Evolutionary conservation across 306 rosid species (phyloP), one percentile per base, ranked within the genome.

Genomic region (Carpinus viminea): DNA sequence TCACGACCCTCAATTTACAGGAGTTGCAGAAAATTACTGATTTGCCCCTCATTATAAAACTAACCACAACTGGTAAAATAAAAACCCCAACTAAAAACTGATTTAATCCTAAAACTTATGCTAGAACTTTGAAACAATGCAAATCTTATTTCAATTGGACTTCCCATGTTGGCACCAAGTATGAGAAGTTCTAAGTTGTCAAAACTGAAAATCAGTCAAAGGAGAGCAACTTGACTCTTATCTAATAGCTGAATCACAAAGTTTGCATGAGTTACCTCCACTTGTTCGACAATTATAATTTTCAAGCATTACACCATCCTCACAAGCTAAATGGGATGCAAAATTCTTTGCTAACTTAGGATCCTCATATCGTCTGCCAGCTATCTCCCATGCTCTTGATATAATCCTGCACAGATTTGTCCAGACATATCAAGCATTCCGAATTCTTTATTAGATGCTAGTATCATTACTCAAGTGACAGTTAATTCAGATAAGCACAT

Each of bases 361-460:
- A 79, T 94, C 91, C 73, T 80, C 88, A 52, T 86, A 94, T 82
- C 94, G 81, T 12, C 93, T 83, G 47, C 98, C 96, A 61, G 97
- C 94, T 79, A 94, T 84, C 81, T 88, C 90, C 98, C 98, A 94
- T 56, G 97, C 96, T 83, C 78, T 88, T 71, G 98, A 88, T 72
- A 90, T 69, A 66, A 86, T 91, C 83, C 98, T 94, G 86, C 86
- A 59, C 75, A 85, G 68, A 83, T 70, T 73, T 75, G 52, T 72
- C 80, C 77, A 70, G 59, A 66, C 56, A 79, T 57, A 74, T 83
- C 83, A 85, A 73, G 51, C 43, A 41, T 78, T 52, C 68, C 76
- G 64, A 59, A 34, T 41, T 77, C 53, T 59, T 18, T 34, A 80
- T 55, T 73, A 68, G 55, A 75, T 59, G 21, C 24, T 21, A 59